Evolutionary conservation across 371 early-diverging fungal species (phyloP).

Genomic region (Rhizopus stolonifer): DNA sequence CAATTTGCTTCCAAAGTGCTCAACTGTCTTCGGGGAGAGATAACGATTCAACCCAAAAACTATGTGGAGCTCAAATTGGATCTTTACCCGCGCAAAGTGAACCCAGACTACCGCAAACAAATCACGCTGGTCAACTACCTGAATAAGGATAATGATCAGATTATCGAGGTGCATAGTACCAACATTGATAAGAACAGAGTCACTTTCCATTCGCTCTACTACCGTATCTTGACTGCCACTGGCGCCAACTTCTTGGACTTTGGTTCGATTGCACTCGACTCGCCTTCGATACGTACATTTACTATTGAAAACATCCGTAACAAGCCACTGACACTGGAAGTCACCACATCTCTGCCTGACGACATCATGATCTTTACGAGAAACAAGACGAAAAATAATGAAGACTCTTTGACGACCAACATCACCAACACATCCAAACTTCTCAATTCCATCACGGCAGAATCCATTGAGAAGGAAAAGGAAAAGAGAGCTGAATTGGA

Average conservation of each 20-base stretch:
- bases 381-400: constrained; percentile 19
- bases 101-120: constrained; percentile 96
- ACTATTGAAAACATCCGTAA: constrained; percentile 83
- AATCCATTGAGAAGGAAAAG: constrained; percentile 19
- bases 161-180: constrained; percentile 87
- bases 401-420: neutral
- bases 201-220: constrained; percentile 95
- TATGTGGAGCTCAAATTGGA: constrained; percentile 87
- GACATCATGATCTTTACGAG: constrained; percentile 64
- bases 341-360: constrained; percentile 69
- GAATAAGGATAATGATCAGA: constrained; percentile 89
- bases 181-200: constrained; percentile 95
- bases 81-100: constrained; percentile 96
- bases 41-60: constrained; percentile 81
- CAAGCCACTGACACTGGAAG: constrained; percentile 53
- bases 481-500: neutral
- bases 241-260: constrained; percentile 94
- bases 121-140: constrained; percentile 88
- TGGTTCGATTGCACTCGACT: constrained; percentile 82
- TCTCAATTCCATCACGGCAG: constrained; percentile 12
- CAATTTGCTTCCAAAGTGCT: constrained; percentile 92
- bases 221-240: constrained; percentile 86
- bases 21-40: constrained; percentile 77
- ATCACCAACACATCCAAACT: constrained; percentile 1
- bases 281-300: constrained; percentile 79